Conservation (phyloP, 2,329 filamentous ascomycete species). For the Colletotrichum limetticola region DNA sequence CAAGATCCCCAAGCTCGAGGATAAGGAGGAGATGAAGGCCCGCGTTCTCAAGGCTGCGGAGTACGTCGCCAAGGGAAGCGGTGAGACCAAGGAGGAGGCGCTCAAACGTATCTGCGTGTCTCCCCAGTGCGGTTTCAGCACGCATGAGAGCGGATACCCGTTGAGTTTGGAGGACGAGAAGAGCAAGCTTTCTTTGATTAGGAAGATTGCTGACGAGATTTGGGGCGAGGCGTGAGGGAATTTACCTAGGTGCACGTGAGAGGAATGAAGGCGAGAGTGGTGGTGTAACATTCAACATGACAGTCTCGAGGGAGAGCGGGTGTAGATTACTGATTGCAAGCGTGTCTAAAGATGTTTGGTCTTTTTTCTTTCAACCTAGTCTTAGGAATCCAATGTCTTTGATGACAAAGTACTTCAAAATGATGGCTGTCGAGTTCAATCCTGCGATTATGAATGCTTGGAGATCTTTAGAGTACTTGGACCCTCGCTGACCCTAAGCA, state of each 20-base stretch:
- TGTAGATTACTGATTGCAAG: conserved; percentile 5
- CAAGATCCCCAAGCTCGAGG: conserved; percentile 70
- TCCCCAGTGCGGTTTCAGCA: conserved; percentile 80
- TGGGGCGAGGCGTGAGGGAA: conserved; percentile 59
- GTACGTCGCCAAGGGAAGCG: conserved; percentile 75
- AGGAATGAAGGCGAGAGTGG: not conserved
- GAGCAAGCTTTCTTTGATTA: conserved; percentile 77
- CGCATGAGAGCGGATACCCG: conserved; percentile 78
- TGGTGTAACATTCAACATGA: not conserved
- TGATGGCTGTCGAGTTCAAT: not conserved
- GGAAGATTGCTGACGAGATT: conserved; percentile 77
- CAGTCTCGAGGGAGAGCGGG: not conserved
- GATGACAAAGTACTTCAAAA: not conserved
- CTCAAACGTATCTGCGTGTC: conserved; percentile 75
- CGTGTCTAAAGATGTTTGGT: not conserved
- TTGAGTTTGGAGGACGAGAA: conserved; percentile 77
- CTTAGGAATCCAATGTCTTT: not conserved
- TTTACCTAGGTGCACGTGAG: no score
- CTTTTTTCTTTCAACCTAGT: not conserved
- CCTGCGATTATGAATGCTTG: no score
- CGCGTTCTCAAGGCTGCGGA: conserved; percentile 71
- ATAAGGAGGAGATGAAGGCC: conserved; percentile 71
- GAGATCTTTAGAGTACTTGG: not conserved
- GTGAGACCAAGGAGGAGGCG: conserved; percentile 72
- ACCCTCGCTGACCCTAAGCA: not conserved